Evolutionary conservation across 2,329 filamentous ascomycete species (phyloP), one percentile per base, ranked within the genome.

Genomic region (Colletotrichum ledebouriae): DNA sequence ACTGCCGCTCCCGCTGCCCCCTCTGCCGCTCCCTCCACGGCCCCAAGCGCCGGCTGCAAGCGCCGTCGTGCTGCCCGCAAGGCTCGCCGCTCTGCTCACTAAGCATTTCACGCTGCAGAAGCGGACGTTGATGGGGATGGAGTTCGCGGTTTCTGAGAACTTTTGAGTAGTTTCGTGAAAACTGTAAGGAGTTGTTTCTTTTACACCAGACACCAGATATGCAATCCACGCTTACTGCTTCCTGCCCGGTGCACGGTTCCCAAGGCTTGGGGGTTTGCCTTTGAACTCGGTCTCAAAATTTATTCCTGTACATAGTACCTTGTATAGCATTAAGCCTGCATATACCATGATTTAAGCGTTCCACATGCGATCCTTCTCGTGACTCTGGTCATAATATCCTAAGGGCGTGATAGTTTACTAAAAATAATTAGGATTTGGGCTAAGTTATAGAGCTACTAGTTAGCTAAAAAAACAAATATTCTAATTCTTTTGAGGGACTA

Each of bases 21-120:
- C 10, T 77, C 78, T 33, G 75, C 64, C 20, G 57, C 69, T 11
- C 61, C 71, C 34, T 46, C 70, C 61, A 56, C 52, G 41, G 25
- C 64, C 52, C 64, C 64, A 11, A 46, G 47, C n/a, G 6, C 69
- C 13, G 52, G 55, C 39, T 70, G 67, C 69, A 67, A 63, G 59
- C 56, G 59, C 55, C 59, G 61, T 46, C 69, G 69, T 61, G 62
- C 70, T 57, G 52, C 52, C 34, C 59, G 47, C 63, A 67, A 70
- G 70, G 56, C 59, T 33, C 66, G 66, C 66, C 66, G 66, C 66
- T 68, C 66, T 52, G 66, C 66, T 50, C 55, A 68, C 61, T 68
- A 66, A 66, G 49, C 29, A 17, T 17, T 55, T 41, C 29, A 41
- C 33, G 20, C 37, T 20, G 41, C 20, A 1, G 15, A 13, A 46